Evolutionary conservation across 2,329 filamentous ascomycete genomes (phyloP).

Genomic region (Colletotrichum sp.): DNA sequence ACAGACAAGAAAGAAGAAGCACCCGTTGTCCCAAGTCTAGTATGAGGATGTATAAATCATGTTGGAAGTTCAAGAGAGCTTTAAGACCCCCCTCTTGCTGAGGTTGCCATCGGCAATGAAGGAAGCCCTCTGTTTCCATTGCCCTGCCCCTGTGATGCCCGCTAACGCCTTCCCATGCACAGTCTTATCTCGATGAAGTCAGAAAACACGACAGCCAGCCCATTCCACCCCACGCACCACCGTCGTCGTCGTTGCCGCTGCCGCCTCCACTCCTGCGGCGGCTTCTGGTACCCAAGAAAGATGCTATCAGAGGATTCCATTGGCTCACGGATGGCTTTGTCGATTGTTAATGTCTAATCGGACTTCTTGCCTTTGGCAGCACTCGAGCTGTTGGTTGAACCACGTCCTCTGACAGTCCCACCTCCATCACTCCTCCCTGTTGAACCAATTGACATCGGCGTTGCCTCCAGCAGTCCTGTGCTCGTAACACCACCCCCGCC

Average conservation of each 20-base stretch:
- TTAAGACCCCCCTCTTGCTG: not conserved
- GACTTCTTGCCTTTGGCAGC: constrained; percentile 50
- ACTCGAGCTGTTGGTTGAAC: constrained; percentile 31
- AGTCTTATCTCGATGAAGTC: not conserved
- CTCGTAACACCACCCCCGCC: constrained; percentile 13
- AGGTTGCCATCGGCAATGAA: not conserved
- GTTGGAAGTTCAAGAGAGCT: not conserved
- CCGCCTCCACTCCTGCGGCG: not conserved
- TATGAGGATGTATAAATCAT: not conserved
- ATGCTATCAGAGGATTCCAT: not conserved
- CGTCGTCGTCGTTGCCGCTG: not conserved
- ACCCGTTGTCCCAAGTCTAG: not conserved
- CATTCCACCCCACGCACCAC: not conserved
- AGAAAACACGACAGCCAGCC: not conserved
- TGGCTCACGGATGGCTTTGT: not conserved
- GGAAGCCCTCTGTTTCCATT: not conserved
- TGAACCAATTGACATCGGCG: constrained; percentile 32
- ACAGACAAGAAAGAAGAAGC: not conserved
- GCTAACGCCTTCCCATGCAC: constrained; percentile 15
- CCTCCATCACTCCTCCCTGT: constrained; percentile 45
- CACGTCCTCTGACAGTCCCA: constrained; percentile 37
- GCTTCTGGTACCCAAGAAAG: not conserved
- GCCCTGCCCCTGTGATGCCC: not conserved
- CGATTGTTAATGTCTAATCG: constrained; percentile 35
- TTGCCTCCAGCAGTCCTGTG: constrained; percentile 34